Evolutionary conservation across 192 early-diverging fungal species (phyloP), one percentile per base, ranked within the genome.

Genomic region (Chytriomyces confervae): DNA sequence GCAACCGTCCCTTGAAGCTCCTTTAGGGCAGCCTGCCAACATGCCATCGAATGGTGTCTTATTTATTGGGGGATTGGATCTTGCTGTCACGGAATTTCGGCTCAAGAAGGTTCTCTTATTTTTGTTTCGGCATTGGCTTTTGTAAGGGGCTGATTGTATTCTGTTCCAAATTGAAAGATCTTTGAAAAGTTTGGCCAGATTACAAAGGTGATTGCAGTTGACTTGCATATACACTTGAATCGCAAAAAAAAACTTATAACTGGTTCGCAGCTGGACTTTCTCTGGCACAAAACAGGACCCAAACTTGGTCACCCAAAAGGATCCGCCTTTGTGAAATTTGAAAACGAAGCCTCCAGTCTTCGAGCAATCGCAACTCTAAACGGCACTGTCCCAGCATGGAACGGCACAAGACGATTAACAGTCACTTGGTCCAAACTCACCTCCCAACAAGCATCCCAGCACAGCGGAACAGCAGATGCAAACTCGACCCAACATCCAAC

Each of bases 241-340:
- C 64, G 64, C 64, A 18, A 13, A n/a, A 16, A 23, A 27, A n/a
- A 13, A 13, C 13, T 8, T 10, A 16, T 24, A 24, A 8, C 29
- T 27, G n/a, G 16, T 29, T 24, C 18, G 29, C 36, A 72, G 61
- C 61, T 74, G 16, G 72, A 74, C 8, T 74, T 44, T 63, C 72
- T 63, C 57, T 74, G 72, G 72, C 72, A 74, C 53, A 50, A 60
- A 24, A 9, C 11, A 13, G 72, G 72, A 7, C 72, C 72, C 7
- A 61, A 46, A 43, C 43, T 61, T 16, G 72, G 72, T 11, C 72
- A 74, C 43, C 72, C 72, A 27, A 74, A 74, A 63, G 72, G 72
- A 45, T 63, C 61, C 13, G 72, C 72, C 3, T 74, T 74, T 61
- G 48, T 74, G 23, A 74, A 60, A 45, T 74, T 74, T 63, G 27